phyloP scores from a whole-genome alignment of 2,329 filamentous ascomycete species.

The Sphaerulina vaccinii region DNA sequence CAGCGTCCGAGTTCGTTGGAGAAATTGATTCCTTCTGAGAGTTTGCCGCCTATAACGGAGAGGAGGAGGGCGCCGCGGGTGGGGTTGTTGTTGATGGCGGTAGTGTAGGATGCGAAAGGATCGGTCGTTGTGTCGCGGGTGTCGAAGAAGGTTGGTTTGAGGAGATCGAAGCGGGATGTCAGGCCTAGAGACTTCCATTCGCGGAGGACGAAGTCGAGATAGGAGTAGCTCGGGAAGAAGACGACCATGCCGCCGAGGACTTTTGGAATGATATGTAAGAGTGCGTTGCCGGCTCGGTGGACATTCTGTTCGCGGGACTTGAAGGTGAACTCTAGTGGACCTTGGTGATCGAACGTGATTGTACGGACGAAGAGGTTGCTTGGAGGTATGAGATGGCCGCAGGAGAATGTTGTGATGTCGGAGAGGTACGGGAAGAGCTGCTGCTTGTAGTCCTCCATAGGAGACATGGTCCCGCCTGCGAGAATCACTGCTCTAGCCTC shows the following conservation, averaged over 20 bases:
- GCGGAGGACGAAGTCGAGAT: constrained; percentile 68
- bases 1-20: constrained; percentile 85
- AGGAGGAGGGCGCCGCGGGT: constrained; percentile 74
- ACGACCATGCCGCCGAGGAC: constrained; percentile 89
- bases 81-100: constrained; percentile 53
- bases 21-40: constrained; percentile 98
- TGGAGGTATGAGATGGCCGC: constrained; percentile 86
- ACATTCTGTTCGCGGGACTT: constrained; percentile 69
- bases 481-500: constrained; percentile 84
- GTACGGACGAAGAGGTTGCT: constrained; percentile 78
- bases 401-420: constrained; percentile 76
- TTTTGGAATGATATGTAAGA: constrained; percentile 68
- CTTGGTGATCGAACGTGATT: constrained; percentile 53
- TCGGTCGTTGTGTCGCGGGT: constrained; percentile 60
- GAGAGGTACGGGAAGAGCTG: constrained; percentile 79
- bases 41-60: constrained; percentile 88
- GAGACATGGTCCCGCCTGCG: constrained; percentile 96
- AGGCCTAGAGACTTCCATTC: constrained; percentile 42
- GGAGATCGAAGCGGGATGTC: constrained; percentile 27
- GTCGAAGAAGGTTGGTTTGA: constrained; percentile 55
- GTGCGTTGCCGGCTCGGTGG: constrained; percentile 68
- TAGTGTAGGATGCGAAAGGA: constrained; percentile 69
- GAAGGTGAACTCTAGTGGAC: constrained; percentile 81
- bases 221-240: constrained; percentile 95
- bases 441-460: constrained; percentile 84